phyloP scores from a whole-genome alignment of 2,329 filamentous ascomycete species.

The Exophiala lecanii-corni region DNA sequence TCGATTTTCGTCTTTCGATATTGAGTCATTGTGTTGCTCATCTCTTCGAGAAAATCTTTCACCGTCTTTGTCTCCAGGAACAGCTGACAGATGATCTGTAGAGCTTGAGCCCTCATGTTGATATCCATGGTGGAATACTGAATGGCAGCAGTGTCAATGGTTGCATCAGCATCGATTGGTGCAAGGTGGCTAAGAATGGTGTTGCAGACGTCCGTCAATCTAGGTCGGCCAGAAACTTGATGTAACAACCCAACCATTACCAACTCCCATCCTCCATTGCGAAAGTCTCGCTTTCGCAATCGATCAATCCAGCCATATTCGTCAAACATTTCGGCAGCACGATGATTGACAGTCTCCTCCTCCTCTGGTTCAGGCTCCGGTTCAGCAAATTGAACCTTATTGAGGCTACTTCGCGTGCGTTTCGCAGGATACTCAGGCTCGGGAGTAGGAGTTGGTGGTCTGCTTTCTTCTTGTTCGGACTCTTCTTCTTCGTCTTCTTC shows the following conservation, averaged over 20 bases:
- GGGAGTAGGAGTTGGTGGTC: slow-evolving; percentile 55
- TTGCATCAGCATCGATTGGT: slow-evolving; percentile 70
- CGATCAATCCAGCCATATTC: slow-evolving; percentile 80
- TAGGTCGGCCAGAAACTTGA: slow-evolving; percentile 72
- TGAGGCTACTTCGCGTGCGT: slow-evolving; percentile 78
- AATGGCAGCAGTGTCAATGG: slow-evolving; percentile 64
- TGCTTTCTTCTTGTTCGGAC: slow-evolving; percentile 54
- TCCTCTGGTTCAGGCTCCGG: slow-evolving; percentile 41
- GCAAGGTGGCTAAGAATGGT: slow-evolving; percentile 76
- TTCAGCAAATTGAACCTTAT: slow-evolving; percentile 68
- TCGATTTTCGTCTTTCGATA: slow-evolving; percentile 96
- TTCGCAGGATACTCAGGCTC: slow-evolving; percentile 67
- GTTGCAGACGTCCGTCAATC: slow-evolving; percentile 68
- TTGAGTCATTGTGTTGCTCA: slow-evolving; percentile 87
- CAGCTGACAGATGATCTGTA: slow-evolving; percentile 82
- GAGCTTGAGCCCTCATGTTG: slow-evolving; percentile 71
- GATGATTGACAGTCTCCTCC: slow-evolving; percentile 39
- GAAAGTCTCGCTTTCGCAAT: slow-evolving; percentile 76
- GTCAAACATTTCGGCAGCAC: slow-evolving; percentile 68
- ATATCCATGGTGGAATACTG: slow-evolving; percentile 75
- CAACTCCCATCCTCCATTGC: slow-evolving; percentile 81
- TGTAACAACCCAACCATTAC: slow-evolving; percentile 83
- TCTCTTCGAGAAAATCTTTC: slow-evolving; percentile 84
- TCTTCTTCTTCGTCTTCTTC: slow-evolving; percentile 61
- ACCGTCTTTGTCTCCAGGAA: slow-evolving; percentile 82